A percentile compares a stretch with the other conserved stretches of the same genome.
Evolutionary conservation across 2,329 filamentous ascomycete species (phyloP).

Genomic region (Neodidymelliopsis sp.): DNA sequence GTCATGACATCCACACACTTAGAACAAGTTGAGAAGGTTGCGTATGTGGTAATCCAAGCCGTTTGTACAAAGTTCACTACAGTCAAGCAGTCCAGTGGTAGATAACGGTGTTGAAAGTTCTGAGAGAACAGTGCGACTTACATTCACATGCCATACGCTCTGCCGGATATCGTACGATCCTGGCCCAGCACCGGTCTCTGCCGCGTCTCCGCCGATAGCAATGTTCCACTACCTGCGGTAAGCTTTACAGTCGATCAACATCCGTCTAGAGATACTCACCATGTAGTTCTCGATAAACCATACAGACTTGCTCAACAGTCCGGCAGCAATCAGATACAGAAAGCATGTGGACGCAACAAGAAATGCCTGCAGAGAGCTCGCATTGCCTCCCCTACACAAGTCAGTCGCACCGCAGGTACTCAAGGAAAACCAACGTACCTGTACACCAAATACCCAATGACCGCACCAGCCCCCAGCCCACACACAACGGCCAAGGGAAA

Average conservation of each 20-base stretch:
- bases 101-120: too few relatives aligned
- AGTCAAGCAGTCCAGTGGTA: too few relatives aligned
- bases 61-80: too few relatives aligned
- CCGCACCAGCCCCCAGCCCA: constrained; percentile 70
- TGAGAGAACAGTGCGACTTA: constrained; percentile 56
- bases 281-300: constrained; percentile 74
- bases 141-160: constrained; percentile 82
- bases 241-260: constrained; percentile 52
- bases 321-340: constrained; percentile 81
- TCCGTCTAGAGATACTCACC: constrained; percentile 55
- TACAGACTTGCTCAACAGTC: constrained; percentile 76
- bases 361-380: constrained; percentile 72
- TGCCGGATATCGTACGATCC: constrained; percentile 80
- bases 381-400: constrained; percentile 59
- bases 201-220: constrained; percentile 64
- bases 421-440: constrained; percentile 55
- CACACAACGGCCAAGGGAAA: constrained; percentile 80
- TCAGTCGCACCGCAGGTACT: constrained; percentile 33
- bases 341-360: constrained; percentile 80
- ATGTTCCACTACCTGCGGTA: constrained; percentile 2
- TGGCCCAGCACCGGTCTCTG: constrained; percentile 69
- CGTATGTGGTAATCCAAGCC: too few relatives aligned
- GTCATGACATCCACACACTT: too few relatives aligned
- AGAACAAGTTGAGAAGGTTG: too few relatives aligned
- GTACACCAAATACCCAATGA: constrained; percentile 74